phyloP scores from a whole-genome alignment of 2,329 filamentous ascomycete species.

The Fusarium longipes region DNA sequence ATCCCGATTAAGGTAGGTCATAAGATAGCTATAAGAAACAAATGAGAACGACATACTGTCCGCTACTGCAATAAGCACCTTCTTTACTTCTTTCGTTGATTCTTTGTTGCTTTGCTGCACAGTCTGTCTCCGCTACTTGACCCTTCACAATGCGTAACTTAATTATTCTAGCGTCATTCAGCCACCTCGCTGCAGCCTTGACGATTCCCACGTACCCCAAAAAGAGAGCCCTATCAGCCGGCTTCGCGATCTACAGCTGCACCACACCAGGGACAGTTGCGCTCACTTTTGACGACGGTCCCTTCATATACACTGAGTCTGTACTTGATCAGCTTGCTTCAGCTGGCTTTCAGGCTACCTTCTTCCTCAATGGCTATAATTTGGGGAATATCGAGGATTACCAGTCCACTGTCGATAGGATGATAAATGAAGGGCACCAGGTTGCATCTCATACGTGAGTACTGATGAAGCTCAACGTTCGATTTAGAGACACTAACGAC shows the following conservation, averaged over 20 bases:
- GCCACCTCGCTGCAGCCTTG: background rate
- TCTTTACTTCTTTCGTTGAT: background rate
- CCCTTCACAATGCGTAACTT: constrained; percentile 5
- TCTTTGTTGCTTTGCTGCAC: too few relatives aligned
- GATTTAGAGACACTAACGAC: background rate
- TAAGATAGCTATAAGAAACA: background rate
- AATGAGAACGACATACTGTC: background rate
- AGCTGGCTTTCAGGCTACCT: constrained; percentile 11
- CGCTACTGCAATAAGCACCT: rapidly evolving
- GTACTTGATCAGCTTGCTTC: constrained; percentile 24
- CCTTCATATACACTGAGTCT: constrained; percentile 12
- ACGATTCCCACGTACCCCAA: background rate
- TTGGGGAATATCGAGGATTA: constrained; percentile 20
- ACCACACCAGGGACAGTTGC: constrained; percentile 12
- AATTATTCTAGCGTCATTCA: background rate
- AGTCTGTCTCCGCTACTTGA: too few relatives aligned
- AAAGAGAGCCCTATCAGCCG: constrained; percentile 4
- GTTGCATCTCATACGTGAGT: constrained; percentile 21
- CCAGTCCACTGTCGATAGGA: constrained; percentile 7
- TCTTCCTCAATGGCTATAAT: constrained; percentile 18
- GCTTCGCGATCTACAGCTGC: constrained; percentile 14
- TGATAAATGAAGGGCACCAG: constrained; percentile 19
- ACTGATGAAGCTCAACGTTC: rapidly evolving
- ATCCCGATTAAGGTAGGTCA: background rate
- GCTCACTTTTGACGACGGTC: constrained; percentile 28